Evolutionary conservation across 345 rosid species (phyloP).

Genomic region (Eutrema japonicum): DNA sequence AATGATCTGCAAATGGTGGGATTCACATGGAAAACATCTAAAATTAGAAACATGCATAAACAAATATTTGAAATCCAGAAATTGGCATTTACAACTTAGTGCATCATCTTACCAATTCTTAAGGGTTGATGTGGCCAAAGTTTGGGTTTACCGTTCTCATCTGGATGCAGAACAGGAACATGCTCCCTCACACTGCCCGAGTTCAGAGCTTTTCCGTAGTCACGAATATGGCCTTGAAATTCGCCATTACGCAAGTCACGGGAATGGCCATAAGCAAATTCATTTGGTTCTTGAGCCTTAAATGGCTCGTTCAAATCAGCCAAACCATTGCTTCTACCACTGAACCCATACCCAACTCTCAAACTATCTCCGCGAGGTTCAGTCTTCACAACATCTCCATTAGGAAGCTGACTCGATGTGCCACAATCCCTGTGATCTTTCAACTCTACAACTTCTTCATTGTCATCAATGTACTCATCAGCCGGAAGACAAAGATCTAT

Average conservation of each 20-base stretch:
- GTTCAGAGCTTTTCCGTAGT: conserved; percentile 44
- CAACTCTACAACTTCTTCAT: conserved; percentile 46
- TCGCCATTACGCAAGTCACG: conserved; percentile 43
- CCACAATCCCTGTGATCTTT: conserved; percentile 43
- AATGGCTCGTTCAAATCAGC: conserved; percentile 63
- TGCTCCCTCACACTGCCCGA: conserved; percentile 42
- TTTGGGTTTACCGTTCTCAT: conserved; percentile 43
- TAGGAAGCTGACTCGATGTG: conserved; percentile 52
- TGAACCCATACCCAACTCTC: conserved; percentile 36
- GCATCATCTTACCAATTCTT: conserved; percentile 38
- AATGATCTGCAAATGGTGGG: conserved; percentile 41
- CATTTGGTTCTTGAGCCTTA: conserved; percentile 47
- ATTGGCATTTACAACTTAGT: neutral
- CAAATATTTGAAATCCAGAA: conserved; percentile 1
- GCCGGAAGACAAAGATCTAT: conserved; percentile 70
- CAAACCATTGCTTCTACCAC: conserved; percentile 43
- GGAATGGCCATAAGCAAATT: conserved; percentile 41
- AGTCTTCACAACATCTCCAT: conserved; percentile 45
- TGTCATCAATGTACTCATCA: conserved; percentile 52
- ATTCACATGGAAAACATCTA: neutral
- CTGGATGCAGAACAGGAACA: conserved; percentile 46
- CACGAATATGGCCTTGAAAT: conserved; percentile 48
- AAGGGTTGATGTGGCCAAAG: conserved; percentile 38
- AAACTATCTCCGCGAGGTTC: conserved; percentile 44
- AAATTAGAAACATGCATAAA: neutral